Base-by-base conservation (phyloP, 139 green algal genomes). In the Picochlorum sp. region DNA sequence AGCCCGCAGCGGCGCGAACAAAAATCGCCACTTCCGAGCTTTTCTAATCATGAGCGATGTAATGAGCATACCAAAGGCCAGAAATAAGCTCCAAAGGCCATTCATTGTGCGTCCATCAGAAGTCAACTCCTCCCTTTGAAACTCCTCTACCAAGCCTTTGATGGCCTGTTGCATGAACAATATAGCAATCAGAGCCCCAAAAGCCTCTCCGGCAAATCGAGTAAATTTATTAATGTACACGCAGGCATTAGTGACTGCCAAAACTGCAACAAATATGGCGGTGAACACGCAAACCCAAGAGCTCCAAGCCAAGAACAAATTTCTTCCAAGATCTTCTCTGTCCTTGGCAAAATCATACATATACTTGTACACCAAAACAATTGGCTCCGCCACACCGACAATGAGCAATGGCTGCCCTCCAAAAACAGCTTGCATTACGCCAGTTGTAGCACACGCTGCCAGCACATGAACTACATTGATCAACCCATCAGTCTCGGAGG, bases 331-430 rank as follows among this genome's bases (percentile, higher is more conserved):
- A 3, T 56, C 60, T 66, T 59, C 14, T 38, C 24, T n/a, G 6
- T 56, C 62, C 9, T 74, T 60, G 2, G 77, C 78, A 59, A 86
- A 91, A 1, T 72, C 13, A 45, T 80, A 89, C 81, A 94, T 83
- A 74, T 85, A 90, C 50, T 56, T 65, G 54, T 90, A 95, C 28
- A 87, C 81, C n/a, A 95, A 62, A 1, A 92, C 85, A 44, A 92
- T 88, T 1, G 90, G 90, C 72, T 96, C 86, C 3, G 90, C 85
- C 9, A 96, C 90, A 14, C 90, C 90, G n/a, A 96, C 76, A 52
- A 96, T 94, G 4, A 96, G 78, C 69, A 96, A 69, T 5, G 89
- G 90, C 78, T 96, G 90, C 0, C 90, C 90, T 26, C 90, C 90
- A 13, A 91, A 28, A 11, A 96, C 2, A 1, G 87, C 69, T 77